Evolutionary conservation across 441 rosid species (phyloP), one percentile per base, ranked within the genome.

Genomic region (Metrosideros polymorpha): DNA sequence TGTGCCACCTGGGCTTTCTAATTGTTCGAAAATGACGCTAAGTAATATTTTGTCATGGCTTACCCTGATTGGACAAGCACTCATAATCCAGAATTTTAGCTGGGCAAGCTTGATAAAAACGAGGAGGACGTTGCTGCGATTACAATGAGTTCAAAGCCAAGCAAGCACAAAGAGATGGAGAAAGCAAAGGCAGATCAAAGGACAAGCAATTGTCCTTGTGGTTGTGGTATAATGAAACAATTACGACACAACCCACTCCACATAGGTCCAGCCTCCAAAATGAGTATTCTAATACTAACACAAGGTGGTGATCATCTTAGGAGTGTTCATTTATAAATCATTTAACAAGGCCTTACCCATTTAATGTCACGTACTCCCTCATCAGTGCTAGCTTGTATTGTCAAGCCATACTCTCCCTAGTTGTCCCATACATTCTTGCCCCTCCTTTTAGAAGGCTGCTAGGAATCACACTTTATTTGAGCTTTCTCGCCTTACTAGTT

Each of bases 371-470:
- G 8, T 53, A 10, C 25, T 18, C 0, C 43, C 42, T 63, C 24
- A 7, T 17, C 2, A 19, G 7, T 1, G 76, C 43, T 63, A 13
- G 43, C 76, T 63, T 63, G 12, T 30, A 63, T 63, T 9, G 43
- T 63, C 43, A 32, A 9, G 13, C 4, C 0, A 32, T 32, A 19
- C 27, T 32, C 8, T 19, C 43, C 76, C 45, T 18, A 18, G 25
- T 63, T 2, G 13, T 63, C 76, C 43, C 12, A 5, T 32, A 32
- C 25, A 63, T 32, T 32, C 12, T 0, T 7, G 18, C 0, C 0
- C 43, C 76, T 32, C 43, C 12, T 30, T 63, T 32, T 9, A 32
- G 13, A 61, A 63, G 43, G 43, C 42, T 32, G 24, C 76, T 13
- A 54, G 22, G n/a, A 24, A 24, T 24, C n/a, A 9, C 5, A 4